phyloP scores from a whole-genome alignment of 2,329 filamentous ascomycete species.

The Fonsecaea monophora region DNA sequence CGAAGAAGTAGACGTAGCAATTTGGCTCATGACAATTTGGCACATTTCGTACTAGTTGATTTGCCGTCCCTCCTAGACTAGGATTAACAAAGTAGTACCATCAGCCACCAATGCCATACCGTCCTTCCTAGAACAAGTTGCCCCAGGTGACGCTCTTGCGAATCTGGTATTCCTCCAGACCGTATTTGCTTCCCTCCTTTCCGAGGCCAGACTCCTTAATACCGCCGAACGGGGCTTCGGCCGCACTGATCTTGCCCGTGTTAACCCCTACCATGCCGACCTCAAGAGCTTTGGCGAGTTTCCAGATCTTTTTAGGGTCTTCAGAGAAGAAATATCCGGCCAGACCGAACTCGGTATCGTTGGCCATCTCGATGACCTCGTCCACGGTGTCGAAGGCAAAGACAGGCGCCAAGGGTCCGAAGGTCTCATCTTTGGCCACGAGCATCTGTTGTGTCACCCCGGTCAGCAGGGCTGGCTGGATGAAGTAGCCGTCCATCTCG shows the following conservation, averaged over 20 bases:
- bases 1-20: too few species aligned
- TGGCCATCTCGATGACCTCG: not conserved
- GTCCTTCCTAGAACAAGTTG: too few species aligned
- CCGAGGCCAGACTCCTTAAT: conserved; percentile 18
- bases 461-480: too few species aligned
- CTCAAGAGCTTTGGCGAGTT: conserved; percentile 1
- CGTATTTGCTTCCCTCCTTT: conserved; percentile 8
- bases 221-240: conserved; percentile 3
- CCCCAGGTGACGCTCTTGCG: conserved; percentile 16
- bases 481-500: too few species aligned
- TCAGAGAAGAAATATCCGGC: conserved; percentile 9
- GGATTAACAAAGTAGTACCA: too few species aligned
- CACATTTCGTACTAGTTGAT: too few species aligned
- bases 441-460: too few species aligned
- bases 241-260: not conserved
- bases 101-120: too few species aligned
- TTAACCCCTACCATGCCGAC: conserved; percentile 10
- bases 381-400: not conserved
- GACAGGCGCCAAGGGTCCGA: not conserved
- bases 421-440: not conserved
- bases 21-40: too few species aligned
- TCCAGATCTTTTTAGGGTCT: not conserved
- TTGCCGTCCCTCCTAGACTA: too few species aligned
- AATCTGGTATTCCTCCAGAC: conserved; percentile 19
- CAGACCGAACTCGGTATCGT: not conserved